Evolutionary conservation across 2,329 filamentous ascomycete genomes (phyloP), one percentile per base, ranked within the genome.

Genomic region (Sporothrix pallida): DNA sequence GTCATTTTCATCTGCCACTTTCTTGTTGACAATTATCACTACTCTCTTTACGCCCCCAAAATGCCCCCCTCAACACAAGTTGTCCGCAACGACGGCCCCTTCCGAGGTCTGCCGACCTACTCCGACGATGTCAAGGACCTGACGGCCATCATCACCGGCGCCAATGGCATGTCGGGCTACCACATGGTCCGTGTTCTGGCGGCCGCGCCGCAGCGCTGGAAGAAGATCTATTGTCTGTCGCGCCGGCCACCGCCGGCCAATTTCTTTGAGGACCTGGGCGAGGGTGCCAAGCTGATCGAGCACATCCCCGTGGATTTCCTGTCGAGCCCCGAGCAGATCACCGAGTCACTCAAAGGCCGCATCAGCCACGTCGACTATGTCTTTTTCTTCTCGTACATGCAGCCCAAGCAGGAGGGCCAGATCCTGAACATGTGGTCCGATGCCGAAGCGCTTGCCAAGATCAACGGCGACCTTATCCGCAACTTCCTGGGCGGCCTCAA

Each of bases 301-400:
- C 76, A 85, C 75, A 80, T 86, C 2, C 76, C 82, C 0, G 75
- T 83, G 2, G 84, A 83, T 72, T 80, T 82, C 31, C 73, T 81
- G 8, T 75, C 54, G 13, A 76, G 78, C 4, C 79, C 81, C 0
- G 75, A 78, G 12, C 76, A 80, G 46, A 77, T 82, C 56, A 79
- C 79, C 0, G 46, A 67, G 10, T 37, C 44, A 1, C 50, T 74
- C 15, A 26, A 72, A 8, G 52, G 65, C 0, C 42, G 20, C 13
- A 54, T 77, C 0, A n/a, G 48, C 17, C 58, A 60, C n/a, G 68
- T 70, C 10, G 76, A 77, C 74, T 83, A 87, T 75, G 80, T 87
- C 23, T 88, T 87, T 79, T 88, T 87, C 80, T 87, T 84, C 74
- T 85, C 85, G 1, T 88, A 88, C 79, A 80, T 87, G n/a, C 86